These are phyloP conservation scores for Lepidium sativum DNA, from an alignment of 345 rosid genomes.

Conservation along the genomic window DNA sequence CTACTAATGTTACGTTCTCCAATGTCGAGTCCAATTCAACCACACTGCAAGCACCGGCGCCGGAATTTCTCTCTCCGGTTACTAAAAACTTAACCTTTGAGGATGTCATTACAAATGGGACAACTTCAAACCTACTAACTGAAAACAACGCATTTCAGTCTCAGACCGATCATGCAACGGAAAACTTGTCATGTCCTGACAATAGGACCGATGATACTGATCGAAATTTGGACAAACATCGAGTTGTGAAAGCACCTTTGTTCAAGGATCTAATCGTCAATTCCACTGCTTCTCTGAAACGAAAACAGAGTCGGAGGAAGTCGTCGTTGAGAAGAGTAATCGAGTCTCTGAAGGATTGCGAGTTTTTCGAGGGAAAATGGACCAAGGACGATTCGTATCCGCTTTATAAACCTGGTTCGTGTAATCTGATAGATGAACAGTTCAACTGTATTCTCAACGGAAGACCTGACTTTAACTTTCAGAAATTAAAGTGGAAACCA, in stretches of 20 bases:
- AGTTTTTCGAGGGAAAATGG: slow-evolving; percentile 86
- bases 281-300: slow-evolving; percentile 26
- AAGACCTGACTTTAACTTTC: slow-evolving; percentile 64
- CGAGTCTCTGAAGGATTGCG: slow-evolving; percentile 48
- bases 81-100: slow-evolving; percentile 13
- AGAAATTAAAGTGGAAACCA: slow-evolving; percentile 86
- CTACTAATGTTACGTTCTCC: slow-evolving; percentile 33
- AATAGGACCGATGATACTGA: slow-evolving; percentile 6
- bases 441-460: slow-evolving; percentile 74
- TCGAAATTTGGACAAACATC: neutral
- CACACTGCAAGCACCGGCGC: neutral
- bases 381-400: slow-evolving; percentile 83
- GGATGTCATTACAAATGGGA: neutral
- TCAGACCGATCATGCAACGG: slow-evolving; percentile 3
- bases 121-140: slow-evolving; percentile 21
- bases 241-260: neutral
- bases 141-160: slow-evolving; percentile 4
- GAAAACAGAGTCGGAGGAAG: slow-evolving; percentile 37
- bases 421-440: slow-evolving; percentile 75
- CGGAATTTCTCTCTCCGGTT: slow-evolving; percentile 4
- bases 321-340: slow-evolving; percentile 30
- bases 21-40: neutral
- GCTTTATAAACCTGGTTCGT: slow-evolving; percentile 80
- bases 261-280: slow-evolving; percentile 27
- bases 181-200: slow-evolving; percentile 2